Percentiles rank a stretch among this genome's conserved stretches.
These are phyloP conservation scores for Jamesozyma lodderae DNA, from an alignment of 805 yeast genomes.

Conservation along the genomic window DNA sequence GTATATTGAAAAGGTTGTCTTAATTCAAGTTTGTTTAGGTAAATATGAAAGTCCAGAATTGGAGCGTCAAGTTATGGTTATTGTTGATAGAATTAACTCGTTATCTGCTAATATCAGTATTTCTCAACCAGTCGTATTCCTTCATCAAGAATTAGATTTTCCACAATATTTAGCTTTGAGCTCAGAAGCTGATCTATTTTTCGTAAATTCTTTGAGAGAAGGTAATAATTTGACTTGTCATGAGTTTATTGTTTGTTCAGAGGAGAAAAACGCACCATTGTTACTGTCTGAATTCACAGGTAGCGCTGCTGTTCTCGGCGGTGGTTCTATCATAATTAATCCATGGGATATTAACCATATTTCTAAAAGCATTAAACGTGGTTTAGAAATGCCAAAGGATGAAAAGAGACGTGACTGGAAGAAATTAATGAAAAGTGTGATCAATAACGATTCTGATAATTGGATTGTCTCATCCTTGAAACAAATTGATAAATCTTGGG, in stretches of 20 bases:
- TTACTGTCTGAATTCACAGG: slow-evolving; percentile 92
- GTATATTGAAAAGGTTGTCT: slow-evolving; percentile 55
- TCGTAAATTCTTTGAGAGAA: slow-evolving; percentile 87
- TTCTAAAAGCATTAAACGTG: slow-evolving; percentile 50
- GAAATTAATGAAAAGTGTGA: slow-evolving; percentile 47
- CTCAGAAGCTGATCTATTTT: slow-evolving; percentile 77
- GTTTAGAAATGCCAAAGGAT: slow-evolving; percentile 54
- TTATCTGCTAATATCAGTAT: slow-evolving; percentile 61
- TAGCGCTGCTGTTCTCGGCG: slow-evolving; percentile 66
- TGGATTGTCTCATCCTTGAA: slow-evolving; percentile 61
- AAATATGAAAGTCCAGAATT: slow-evolving; percentile 48
- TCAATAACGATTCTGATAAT: slow-evolving; percentile 56
- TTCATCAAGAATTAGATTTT: slow-evolving; percentile 83
- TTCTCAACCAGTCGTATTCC: slow-evolving; percentile 74
- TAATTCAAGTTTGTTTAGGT: slow-evolving; percentile 77
- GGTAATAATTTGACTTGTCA: slow-evolving; percentile 97
- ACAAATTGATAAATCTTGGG: slow-evolving; percentile 46
- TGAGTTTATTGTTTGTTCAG: slow-evolving; percentile 75
- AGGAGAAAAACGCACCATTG: slow-evolving; percentile 66
- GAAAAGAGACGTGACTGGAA: slow-evolving; percentile 59
- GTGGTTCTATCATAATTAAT: slow-evolving; percentile 70
- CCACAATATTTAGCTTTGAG: slow-evolving; percentile 82
- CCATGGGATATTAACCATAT: slow-evolving; percentile 81
- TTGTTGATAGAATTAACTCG: slow-evolving; percentile 81
- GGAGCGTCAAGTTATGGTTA: slow-evolving; percentile 63